Percentiles rank a stretch among this genome's conserved stretches.
Conservation (phyloP, 2,329 filamentous ascomycete species). For the Stemphylium lycopersici region DNA sequence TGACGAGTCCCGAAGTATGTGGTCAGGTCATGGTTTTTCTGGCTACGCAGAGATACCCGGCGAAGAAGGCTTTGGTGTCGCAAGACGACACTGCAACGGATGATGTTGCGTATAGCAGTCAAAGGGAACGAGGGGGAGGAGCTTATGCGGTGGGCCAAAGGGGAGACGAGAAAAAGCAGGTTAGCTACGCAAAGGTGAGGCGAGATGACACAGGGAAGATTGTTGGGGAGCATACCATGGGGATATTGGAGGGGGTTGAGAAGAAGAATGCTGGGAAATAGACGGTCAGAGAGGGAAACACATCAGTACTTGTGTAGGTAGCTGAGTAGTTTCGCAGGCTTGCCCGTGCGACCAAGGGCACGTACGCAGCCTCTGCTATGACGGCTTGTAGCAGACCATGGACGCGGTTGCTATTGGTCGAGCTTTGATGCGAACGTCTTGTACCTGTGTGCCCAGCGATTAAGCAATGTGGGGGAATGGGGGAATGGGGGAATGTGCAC, state of each 20-base stretch:
- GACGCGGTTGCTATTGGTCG: too few species aligned
- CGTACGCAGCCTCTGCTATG: too few species aligned
- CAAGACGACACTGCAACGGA: not conserved
- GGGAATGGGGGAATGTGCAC: too few species aligned
- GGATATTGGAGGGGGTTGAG: slow-evolving; percentile 1
- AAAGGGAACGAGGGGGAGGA: slow-evolving; percentile 32
- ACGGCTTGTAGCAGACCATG: too few species aligned
- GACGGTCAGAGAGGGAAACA: not conserved
- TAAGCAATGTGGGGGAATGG: too few species aligned
- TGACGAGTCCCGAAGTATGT: slow-evolving; percentile 33
- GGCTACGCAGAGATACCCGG: slow-evolving; percentile 31
- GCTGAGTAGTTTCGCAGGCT: not conserved
- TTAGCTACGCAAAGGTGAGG: slow-evolving; percentile 27
- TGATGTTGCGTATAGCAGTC: slow-evolving; percentile 25
- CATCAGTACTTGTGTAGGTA: not conserved
- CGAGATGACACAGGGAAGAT: slow-evolving; percentile 33
- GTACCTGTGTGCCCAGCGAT: too few species aligned
- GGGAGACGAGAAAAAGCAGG: slow-evolving; percentile 25
- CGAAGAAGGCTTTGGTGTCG: slow-evolving; percentile 22
- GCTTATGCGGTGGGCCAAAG: slow-evolving; percentile 34
- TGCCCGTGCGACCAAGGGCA: not conserved
- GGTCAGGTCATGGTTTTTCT: slow-evolving; percentile 44
- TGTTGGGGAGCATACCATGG: slow-evolving; percentile 43
- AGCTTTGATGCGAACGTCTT: too few species aligned
- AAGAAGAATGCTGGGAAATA: not conserved